A percentile compares a stretch with the other conserved stretches of the same genome.
phyloP scores from a whole-genome alignment of 345 rosid genomes.

The Erysimum cheiranthoides region DNA sequence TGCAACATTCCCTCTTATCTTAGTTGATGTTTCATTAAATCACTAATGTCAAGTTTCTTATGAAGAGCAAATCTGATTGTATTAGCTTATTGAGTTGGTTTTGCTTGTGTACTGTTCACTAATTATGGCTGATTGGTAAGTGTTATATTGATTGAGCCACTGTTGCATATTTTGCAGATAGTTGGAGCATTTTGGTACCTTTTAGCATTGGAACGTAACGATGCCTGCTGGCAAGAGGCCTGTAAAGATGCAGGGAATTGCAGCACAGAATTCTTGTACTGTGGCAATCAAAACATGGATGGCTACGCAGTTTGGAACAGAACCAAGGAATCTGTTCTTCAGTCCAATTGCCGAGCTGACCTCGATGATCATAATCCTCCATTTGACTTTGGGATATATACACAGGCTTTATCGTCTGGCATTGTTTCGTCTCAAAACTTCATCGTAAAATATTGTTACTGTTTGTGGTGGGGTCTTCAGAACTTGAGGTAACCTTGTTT shows the following conservation, averaged over 20 bases:
- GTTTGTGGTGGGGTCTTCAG: constrained; percentile 99
- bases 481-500: constrained; percentile 68
- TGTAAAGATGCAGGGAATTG: constrained; percentile 50
- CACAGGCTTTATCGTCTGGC: constrained; percentile 65
- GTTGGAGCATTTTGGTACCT: constrained; percentile 95
- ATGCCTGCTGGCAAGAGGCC: constrained; percentile 73
- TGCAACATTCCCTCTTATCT: neutral
- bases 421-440: constrained; percentile 72
- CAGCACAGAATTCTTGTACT: constrained; percentile 60
- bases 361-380: constrained; percentile 49
- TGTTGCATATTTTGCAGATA: constrained; percentile 57
- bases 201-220: constrained; percentile 80
- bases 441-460: constrained; percentile 72
- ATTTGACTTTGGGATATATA: constrained; percentile 81
- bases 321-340: constrained; percentile 46
- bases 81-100: neutral
- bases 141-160: constrained; percentile 14
- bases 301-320: constrained; percentile 59
- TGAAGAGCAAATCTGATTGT: constrained; percentile 2
- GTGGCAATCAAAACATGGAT: constrained; percentile 62
- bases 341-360: constrained; percentile 45
- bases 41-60: neutral
- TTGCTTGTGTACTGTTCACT: constrained; percentile 1
- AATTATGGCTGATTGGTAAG: neutral
- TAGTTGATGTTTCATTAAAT: neutral